A percentile compares a stretch with the other conserved stretches of the same genome.
phyloP scores from a whole-genome alignment of 1,139 yeast genomes.

The Geotrichum reessii region DNA sequence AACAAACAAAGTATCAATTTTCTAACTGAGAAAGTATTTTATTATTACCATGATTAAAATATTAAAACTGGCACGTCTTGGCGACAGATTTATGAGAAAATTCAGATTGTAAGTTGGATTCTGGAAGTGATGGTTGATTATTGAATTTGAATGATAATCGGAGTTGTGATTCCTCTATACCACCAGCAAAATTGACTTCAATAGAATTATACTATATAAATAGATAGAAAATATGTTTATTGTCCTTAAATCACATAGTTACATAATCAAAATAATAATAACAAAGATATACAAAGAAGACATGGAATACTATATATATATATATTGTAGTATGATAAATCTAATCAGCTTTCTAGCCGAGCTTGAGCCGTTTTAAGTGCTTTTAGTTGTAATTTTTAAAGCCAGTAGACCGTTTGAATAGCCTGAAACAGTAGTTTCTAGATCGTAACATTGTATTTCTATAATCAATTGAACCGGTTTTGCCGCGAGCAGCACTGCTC shows the following conservation, averaged over 20 bases:
- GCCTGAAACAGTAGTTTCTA: not conserved
- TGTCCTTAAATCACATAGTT: too few relatives aligned
- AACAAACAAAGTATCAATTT: too few relatives aligned
- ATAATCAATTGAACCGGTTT: not conserved
- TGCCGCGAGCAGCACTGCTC: not conserved
- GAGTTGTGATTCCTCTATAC: not conserved
- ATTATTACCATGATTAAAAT: too few relatives aligned
- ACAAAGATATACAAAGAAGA: too few relatives aligned
- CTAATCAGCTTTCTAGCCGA: not conserved
- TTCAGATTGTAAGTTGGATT: not conserved
- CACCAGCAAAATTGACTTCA: not conserved
- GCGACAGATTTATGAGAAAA: not conserved
- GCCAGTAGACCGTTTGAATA: not conserved
- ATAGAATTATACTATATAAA: not conserved
- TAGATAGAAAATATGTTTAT: too few relatives aligned
- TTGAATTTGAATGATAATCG: not conserved
- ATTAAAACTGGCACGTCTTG: too few relatives aligned
- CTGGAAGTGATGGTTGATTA: not conserved
- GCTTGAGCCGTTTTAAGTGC: not conserved
- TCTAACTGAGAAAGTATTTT: too few relatives aligned
- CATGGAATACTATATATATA: too few relatives aligned
- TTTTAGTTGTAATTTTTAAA: not conserved
- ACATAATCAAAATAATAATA: too few relatives aligned
- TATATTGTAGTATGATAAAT: too few relatives aligned
- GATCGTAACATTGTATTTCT: not conserved